phyloP scores from a whole-genome alignment of 306 rosid genomes.

The Pyrus pyrifolia region DNA sequence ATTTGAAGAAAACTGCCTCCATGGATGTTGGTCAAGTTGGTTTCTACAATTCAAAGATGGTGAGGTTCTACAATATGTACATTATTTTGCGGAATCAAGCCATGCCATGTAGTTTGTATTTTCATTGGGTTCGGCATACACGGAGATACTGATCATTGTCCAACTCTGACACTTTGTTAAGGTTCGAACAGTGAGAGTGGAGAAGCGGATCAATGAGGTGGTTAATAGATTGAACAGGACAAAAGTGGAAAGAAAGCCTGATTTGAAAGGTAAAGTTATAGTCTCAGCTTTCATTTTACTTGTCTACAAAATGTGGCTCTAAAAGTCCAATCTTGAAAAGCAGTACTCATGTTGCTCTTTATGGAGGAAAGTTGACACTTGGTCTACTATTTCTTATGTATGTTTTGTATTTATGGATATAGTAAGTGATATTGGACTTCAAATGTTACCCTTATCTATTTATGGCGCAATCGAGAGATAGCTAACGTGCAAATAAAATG shows the following conservation, averaged over 20 bases:
- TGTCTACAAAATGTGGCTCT: background rate
- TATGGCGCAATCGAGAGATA: background rate
- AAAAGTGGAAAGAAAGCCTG: slow-evolving; percentile 87
- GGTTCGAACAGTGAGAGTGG: slow-evolving; percentile 90
- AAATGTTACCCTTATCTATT: background rate
- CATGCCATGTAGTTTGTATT: background rate
- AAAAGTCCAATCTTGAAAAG: background rate
- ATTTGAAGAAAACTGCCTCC: slow-evolving; percentile 92
- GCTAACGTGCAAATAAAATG: background rate
- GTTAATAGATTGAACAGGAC: slow-evolving; percentile 85
- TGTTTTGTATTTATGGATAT: background rate
- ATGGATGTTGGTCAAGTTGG: slow-evolving; percentile 99
- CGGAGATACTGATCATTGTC: slow-evolving; percentile 16
- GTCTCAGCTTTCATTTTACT: slow-evolving; percentile 10
- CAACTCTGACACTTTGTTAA: slow-evolving; percentile 23
- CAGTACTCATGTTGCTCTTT: background rate
- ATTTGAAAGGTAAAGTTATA: slow-evolving; percentile 69
- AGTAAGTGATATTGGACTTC: background rate
- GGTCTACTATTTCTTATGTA: background rate
- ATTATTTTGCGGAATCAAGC: background rate
- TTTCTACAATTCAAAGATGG: slow-evolving; percentile 75
- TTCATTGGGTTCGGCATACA: slow-evolving; percentile 9
- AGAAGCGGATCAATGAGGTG: slow-evolving; percentile 86
- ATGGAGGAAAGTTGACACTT: background rate
- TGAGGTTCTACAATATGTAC: slow-evolving; percentile 16